phyloP scores from a whole-genome alignment of 257 asterid species.

The Przewalskia tangutica region DNA sequence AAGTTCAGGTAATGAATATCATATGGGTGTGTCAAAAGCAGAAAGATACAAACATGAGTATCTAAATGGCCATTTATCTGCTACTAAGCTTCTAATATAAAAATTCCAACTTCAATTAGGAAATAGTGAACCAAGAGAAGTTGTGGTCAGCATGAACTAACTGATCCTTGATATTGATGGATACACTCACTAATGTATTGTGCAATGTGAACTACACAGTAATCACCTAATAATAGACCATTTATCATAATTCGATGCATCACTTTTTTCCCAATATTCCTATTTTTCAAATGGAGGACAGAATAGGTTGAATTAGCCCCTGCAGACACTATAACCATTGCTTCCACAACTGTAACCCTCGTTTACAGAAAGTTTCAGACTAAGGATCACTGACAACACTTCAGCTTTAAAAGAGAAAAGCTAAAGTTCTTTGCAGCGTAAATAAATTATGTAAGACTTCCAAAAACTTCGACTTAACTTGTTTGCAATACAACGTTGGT shows the following conservation, averaged over 20 bases:
- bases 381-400: not conserved
- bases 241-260: not conserved
- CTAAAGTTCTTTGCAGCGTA: not conserved
- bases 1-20: not conserved
- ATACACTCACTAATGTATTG: not conserved
- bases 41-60: not conserved
- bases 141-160: not conserved
- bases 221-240: not conserved
- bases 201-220: not conserved
- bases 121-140: not conserved
- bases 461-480: not conserved
- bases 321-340: not conserved
- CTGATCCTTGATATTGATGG: not conserved
- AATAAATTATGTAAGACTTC: not conserved
- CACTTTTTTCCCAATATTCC: not conserved
- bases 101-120: not conserved
- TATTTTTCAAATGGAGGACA: not conserved
- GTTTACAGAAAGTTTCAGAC: not conserved
- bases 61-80: not conserved
- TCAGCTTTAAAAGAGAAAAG: not conserved
- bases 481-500: not conserved
- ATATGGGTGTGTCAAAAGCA: not conserved
- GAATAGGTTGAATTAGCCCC: not conserved
- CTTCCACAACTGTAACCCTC: not conserved
- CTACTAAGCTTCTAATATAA: not conserved